Percentiles rank a stretch among this genome's conserved stretches.
Conservation (phyloP, 176 grass and related monocot species). For the Oryza nivara region DNA sequence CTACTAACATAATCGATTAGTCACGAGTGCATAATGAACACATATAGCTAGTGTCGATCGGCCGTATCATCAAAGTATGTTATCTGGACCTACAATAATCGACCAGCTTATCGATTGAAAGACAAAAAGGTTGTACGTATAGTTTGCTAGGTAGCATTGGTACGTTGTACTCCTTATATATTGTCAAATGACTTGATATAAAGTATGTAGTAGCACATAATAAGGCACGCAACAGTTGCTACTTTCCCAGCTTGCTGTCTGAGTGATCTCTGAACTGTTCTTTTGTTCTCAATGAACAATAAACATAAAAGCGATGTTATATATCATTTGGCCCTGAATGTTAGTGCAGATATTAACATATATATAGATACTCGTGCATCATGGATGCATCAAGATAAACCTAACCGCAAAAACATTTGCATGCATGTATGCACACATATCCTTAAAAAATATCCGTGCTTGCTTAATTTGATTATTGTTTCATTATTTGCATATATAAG, state of each 20-base stretch:
- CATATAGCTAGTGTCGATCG: neutral
- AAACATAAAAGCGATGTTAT: neutral
- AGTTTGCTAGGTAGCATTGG: neutral
- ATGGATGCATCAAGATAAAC: neutral
- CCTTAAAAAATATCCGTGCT: neutral
- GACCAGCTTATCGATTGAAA: slow-evolving; percentile 7
- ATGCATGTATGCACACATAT: neutral
- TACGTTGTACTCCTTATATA: neutral
- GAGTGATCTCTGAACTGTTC: neutral
- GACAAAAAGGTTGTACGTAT: neutral
- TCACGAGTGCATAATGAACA: neutral
- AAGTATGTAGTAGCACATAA: slow-evolving; percentile 1
- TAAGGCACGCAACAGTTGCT: neutral
- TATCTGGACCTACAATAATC: neutral
- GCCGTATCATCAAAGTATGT: slow-evolving; percentile 22
- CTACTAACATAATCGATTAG: slow-evolving; percentile 14
- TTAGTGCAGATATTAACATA: no score
- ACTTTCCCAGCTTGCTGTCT: neutral
- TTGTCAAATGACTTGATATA: neutral
- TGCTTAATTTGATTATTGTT: neutral
- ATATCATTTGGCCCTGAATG: neutral
- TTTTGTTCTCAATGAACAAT: neutral
- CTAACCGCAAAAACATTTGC: neutral
- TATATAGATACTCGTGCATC: neutral
- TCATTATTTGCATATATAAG: neutral